Percentiles rank a stretch among this genome's conserved stretches.
phyloP scores from a whole-genome alignment of 495 filamentous ascomycete genomes.

The Sordaria brevicollis region DNA sequence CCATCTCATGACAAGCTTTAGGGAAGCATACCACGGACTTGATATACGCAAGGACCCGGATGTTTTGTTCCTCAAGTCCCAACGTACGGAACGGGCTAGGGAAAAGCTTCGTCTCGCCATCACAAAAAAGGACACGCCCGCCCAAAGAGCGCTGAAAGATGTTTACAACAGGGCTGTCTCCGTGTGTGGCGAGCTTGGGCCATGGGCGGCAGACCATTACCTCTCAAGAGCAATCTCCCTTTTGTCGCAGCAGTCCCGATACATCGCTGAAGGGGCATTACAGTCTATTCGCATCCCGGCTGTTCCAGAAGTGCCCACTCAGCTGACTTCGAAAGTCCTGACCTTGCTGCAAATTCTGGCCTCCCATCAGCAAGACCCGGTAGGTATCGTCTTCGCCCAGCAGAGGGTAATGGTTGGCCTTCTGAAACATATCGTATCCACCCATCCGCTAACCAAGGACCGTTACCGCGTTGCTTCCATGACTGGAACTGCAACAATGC shows the following conservation, averaged over 20 bases:
- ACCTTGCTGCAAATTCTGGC: slow-evolving; percentile 43
- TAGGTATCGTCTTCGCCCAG: slow-evolving; percentile 70
- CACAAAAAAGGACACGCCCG: slow-evolving; percentile 48
- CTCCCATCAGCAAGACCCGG: slow-evolving; percentile 36
- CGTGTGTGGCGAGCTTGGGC: slow-evolving; percentile 58
- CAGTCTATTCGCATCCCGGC: slow-evolving; percentile 28
- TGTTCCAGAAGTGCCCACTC: slow-evolving; percentile 11
- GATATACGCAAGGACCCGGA: slow-evolving; percentile 64
- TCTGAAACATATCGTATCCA: slow-evolving; percentile 53
- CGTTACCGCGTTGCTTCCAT: slow-evolving; percentile 54
- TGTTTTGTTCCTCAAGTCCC: slow-evolving; percentile 38
- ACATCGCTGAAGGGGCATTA: slow-evolving; percentile 48
- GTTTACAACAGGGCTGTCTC: slow-evolving; percentile 40
- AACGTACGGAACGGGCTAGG: slow-evolving; percentile 25
- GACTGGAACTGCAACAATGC: slow-evolving; percentile 56
- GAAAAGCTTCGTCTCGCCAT: slow-evolving; percentile 38
- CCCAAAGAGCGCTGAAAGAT: slow-evolving; percentile 49
- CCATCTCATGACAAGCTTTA: slow-evolving; percentile 24
- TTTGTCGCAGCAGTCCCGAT: slow-evolving; percentile 24
- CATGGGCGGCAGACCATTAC: slow-evolving; percentile 65
- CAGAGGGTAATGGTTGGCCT: slow-evolving; percentile 61
- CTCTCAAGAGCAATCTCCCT: slow-evolving; percentile 47
- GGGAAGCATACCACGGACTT: slow-evolving; percentile 29
- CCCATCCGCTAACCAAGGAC: slow-evolving; percentile 46
- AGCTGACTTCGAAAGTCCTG: slow-evolving; percentile 44